Base-by-base conservation (phyloP, 179 eudicot species). In the Camellia oleifera region DNA sequence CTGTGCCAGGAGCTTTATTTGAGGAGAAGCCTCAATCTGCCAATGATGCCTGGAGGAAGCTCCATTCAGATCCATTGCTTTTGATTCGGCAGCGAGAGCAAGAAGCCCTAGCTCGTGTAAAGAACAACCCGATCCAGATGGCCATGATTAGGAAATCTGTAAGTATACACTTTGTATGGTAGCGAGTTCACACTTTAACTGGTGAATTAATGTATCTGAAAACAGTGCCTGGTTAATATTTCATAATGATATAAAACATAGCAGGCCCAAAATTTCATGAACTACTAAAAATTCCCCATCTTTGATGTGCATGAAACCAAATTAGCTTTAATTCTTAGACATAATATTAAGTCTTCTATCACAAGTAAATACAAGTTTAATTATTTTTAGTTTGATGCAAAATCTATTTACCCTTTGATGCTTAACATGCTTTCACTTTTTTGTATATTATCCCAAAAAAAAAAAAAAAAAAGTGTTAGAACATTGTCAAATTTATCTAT, bases 1-100 rank as follows among this genome's bases (percentile, higher is more conserved):
- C 83, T 67, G 88, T 57, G 9, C 98, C 91, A 61, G 99, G 99
- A 81, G 99, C 99, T 62, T 82, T 96, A 70, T 96, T 96, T 86
- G 99, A 96, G 87, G 99, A 94, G 40, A 95, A 95, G 84, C 94
- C 95, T 7, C 99, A 94, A 73, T 96, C 99, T 20, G 93, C 99
- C 52, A 94, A 96, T 83, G 99, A 96, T 89, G 83, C 99, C 2
- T 96, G 99, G 99, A 96, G 99, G 84, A 96, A 96, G 72, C 97
- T 96, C 53, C 98, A 94, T 85, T 85, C 98, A 54, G 99, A 96
- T 84, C 99, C 99, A 26, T 82, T 96, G 88, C 91, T 96, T 79
- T 85, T 92, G 91, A 96, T 96, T 72, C 88, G 96, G 32, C 97
- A 94, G 83, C 86, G 97, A 79, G 99, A 96, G 88, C 98, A 94